Base-by-base conservation (phyloP, 2,329 filamentous ascomycete species). In the Cadophora luteo-olivacea region DNA sequence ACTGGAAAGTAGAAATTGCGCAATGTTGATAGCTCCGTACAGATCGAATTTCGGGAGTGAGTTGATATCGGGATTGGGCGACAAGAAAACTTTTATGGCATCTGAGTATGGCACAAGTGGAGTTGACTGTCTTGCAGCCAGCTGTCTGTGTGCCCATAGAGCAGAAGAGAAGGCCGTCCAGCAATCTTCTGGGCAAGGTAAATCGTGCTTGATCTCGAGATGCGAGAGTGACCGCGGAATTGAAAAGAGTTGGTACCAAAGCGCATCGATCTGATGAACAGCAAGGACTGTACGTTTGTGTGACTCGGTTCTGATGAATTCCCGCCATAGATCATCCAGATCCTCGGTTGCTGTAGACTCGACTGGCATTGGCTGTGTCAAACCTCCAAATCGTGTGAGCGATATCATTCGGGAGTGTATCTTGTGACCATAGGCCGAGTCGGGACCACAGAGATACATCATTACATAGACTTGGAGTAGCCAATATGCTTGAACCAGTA, bases 191-290 rank as follows among this genome's bases (percentile, higher is more conserved):
- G 80, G 78, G 60, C 79, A 82, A 1, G 82, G 82, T 4, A 83
- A 73, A 19, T 81, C 78, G 64, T 82, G 80, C 68, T 82, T 83
- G 69, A 83, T 79, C 73, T 83, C 82, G 3, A 83, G 74, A 54
- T 83, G 77, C 0, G 79, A 80, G 16, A 81, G 70, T 8, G 72
- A 75, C 5, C 79, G 76, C 6, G 79, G 79, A 19, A 80, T 75
- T 1, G 79, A 80, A 12, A 82, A 73, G 61, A 82, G 77, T 61
- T 82, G 81, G 67, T 83, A 83, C 79, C 81, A 82, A 2, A 82
- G 70, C 0, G 81, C 77, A 66, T 83, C 81, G 32, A 82, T 76
- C 65, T 83, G 81, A 68, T 83, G 81, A 0, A 80, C 76, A 11
- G 81, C 80, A 62, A 82, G 81, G 4, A 81, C 66, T 0, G 81